Evolutionary conservation across 306 rosid genomes (phyloP), one percentile per base, ranked within the genome.

Genomic region (Castanospermum australe): DNA sequence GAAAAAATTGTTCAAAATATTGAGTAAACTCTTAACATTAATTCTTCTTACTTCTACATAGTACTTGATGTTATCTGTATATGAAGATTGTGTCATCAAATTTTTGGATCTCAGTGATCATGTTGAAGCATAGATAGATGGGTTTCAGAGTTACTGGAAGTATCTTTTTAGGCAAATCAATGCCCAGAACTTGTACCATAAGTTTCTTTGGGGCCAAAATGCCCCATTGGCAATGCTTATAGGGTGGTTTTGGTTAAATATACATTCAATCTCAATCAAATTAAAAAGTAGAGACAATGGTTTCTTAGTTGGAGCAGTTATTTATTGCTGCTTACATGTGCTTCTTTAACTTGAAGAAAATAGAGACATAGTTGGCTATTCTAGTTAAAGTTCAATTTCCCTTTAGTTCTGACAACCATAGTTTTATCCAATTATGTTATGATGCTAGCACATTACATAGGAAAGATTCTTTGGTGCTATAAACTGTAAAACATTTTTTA

Each of bases 1-100:
- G 24, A 15, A 35, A 51, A 30, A 79, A 68, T 52, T 68, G 77
- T 79, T 68, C 66, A 79, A 79, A 56, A 35, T 6, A 7, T 59
- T 51, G 32, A 38, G 54, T 35, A 67, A 35, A 4, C 15, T 66
- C 57, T 61, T 48, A 47, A 33, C n/a, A 33, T 39, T 48, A n/a
- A 5, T 47, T 47, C 13, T 62, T 24, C 52, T 54, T n/a, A 63
- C n/a, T 35, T 13, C 25, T 20, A 14, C 15, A 4, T n/a, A 14
- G 25, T 8, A 6, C n/a, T 24, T 57, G 17, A 10, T 24, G 11
- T 68, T 47, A 25, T 11, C 3, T 52, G 5, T 52, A 5, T 71
- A 33, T 44, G 55, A 41, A 21, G 10, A 14, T 44, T 21, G 67
- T 22, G 35, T 13, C 41, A 60, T n/a, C n/a, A n/a, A n/a, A n/a